phyloP scores from a whole-genome alignment of 345 rosid genomes.

The Alliaria petiolata region DNA sequence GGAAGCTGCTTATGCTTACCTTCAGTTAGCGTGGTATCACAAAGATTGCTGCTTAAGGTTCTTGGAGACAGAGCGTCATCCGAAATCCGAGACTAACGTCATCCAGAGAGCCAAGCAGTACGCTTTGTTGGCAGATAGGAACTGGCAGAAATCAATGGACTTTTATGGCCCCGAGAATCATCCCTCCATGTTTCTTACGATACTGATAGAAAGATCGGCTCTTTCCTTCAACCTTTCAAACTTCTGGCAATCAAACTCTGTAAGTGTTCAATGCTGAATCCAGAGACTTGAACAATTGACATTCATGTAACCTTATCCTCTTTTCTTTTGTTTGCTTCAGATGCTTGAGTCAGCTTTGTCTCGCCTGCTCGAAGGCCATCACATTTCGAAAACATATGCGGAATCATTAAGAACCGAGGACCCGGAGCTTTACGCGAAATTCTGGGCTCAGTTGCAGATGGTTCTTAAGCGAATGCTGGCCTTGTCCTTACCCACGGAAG shows the following conservation, averaged over 20 bases:
- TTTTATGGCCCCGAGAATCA: slow-evolving; percentile 66
- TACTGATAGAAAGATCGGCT: slow-evolving; percentile 68
- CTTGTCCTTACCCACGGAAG: slow-evolving; percentile 34
- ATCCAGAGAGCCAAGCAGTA: slow-evolving; percentile 77
- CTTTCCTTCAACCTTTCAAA: slow-evolving; percentile 56
- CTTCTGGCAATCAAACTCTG: slow-evolving; percentile 47
- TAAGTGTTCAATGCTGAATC: slow-evolving; percentile 31
- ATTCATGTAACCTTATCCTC: too few species aligned
- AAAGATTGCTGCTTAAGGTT: slow-evolving; percentile 71
- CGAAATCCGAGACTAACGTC: slow-evolving; percentile 45
- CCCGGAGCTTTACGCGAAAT: slow-evolving; percentile 47
- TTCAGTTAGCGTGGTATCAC: slow-evolving; percentile 87
- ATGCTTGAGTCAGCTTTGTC: slow-evolving; percentile 74
- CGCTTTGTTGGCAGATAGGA: slow-evolving; percentile 79
- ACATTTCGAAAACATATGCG: slow-evolving; percentile 31
- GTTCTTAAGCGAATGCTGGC: slow-evolving; percentile 67
- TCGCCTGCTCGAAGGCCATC: slow-evolving; percentile 65
- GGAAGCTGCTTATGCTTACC: slow-evolving; percentile 81
- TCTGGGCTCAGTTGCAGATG: slow-evolving; percentile 73
- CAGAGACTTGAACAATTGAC: too few species aligned
- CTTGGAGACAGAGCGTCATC: slow-evolving; percentile 41
- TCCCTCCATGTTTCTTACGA: slow-evolving; percentile 73
- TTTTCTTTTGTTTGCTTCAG: slow-evolving; percentile 32
- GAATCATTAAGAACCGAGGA: slow-evolving; percentile 38
- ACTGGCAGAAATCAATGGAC: slow-evolving; percentile 79